Conservation (phyloP, 106 monocot genomes). For the Apostasia shenzhenica region DNA sequence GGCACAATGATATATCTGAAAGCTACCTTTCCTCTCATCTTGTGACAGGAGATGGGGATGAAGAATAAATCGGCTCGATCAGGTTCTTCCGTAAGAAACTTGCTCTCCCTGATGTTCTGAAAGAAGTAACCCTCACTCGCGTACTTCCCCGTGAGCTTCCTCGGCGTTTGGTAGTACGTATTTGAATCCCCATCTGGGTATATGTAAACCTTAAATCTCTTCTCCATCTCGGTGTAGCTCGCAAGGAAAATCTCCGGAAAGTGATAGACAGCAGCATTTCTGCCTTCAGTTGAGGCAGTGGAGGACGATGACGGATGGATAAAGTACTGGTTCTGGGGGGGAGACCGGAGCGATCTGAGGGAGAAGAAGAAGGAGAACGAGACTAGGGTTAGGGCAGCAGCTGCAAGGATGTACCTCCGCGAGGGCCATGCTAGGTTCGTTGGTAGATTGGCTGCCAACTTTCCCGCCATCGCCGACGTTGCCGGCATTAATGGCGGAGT, state of each 20-base stretch:
- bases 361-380: conserved; percentile 62
- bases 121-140: conserved; percentile 97
- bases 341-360: conserved; percentile 50
- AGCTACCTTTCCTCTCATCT: conserved; percentile 91
- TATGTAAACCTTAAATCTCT: conserved; percentile 73
- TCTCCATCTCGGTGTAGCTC: conserved; percentile 73
- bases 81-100: conserved; percentile 77
- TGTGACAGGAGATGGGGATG: conserved; percentile 84
- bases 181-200: conserved; percentile 90
- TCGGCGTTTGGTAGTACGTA: conserved; percentile 85
- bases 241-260: conserved; percentile 45
- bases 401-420: conserved; percentile 31
- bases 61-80: conserved; percentile 85
- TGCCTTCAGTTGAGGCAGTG: not conserved
- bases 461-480: conserved; percentile 26
- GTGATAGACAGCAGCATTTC: conserved; percentile 39
- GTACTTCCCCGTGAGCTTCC: conserved; percentile 98
- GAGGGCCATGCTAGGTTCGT: conserved; percentile 14
- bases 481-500: too few relatives aligned
- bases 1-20: not conserved
- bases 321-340: conserved; percentile 7
- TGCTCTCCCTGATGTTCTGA: conserved; percentile 86
- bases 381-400: conserved; percentile 40
- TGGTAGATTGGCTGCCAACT: not conserved
- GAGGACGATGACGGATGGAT: conserved; percentile 4